A percentile compares a stretch with the other conserved stretches of the same genome.
phyloP scores from a whole-genome alignment of 2,329 filamentous ascomycete species.

The Ceratocystis huliohia region DNA sequence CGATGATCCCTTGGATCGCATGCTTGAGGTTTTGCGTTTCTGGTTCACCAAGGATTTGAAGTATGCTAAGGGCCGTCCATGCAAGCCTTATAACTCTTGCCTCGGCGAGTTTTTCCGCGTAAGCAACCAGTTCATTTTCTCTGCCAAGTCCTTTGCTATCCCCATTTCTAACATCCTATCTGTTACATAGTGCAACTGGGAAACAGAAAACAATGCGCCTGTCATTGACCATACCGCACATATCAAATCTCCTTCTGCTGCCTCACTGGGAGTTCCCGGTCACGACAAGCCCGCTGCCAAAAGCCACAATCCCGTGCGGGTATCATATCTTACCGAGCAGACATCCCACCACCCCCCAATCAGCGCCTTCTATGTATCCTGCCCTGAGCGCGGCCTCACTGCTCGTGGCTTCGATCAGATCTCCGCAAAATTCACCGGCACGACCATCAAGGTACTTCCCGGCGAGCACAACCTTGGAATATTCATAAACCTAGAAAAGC shows the following conservation, averaged over 20 bases:
- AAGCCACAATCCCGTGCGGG: slow-evolving; percentile 48
- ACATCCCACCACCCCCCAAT: slow-evolving; percentile 96
- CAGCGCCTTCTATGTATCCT: slow-evolving; percentile 88
- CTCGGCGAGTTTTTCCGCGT: slow-evolving; percentile 95
- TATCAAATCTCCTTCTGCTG: slow-evolving; percentile 36
- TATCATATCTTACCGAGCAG: slow-evolving; percentile 94
- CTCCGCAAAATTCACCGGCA: slow-evolving; percentile 94
- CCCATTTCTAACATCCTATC: slow-evolving; percentile 4
- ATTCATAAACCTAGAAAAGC: slow-evolving; percentile 72
- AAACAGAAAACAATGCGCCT: slow-evolving; percentile 67
- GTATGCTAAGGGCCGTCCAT: slow-evolving; percentile 96
- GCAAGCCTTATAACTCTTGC: slow-evolving; percentile 97
- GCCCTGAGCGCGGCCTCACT: slow-evolving; percentile 76
- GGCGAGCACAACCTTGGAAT: slow-evolving; percentile 93
- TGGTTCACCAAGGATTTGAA: slow-evolving; percentile 99
- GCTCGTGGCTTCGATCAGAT: slow-evolving; percentile 92
- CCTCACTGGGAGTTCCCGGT: slow-evolving; percentile 41
- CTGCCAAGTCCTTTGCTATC: background rate
- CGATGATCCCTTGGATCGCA: slow-evolving; percentile 79
- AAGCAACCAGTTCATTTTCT: slow-evolving; percentile 28
- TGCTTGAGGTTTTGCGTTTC: slow-evolving; percentile 87
- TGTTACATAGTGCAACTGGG: slow-evolving; percentile 69
- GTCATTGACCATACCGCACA: slow-evolving; percentile 42
- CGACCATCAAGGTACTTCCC: slow-evolving; percentile 78
- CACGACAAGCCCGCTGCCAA: slow-evolving; percentile 31